These are phyloP conservation scores for Alternaria rosae DNA, from an alignment of 2,329 filamentous ascomycete species.

Conservation along the genomic window DNA sequence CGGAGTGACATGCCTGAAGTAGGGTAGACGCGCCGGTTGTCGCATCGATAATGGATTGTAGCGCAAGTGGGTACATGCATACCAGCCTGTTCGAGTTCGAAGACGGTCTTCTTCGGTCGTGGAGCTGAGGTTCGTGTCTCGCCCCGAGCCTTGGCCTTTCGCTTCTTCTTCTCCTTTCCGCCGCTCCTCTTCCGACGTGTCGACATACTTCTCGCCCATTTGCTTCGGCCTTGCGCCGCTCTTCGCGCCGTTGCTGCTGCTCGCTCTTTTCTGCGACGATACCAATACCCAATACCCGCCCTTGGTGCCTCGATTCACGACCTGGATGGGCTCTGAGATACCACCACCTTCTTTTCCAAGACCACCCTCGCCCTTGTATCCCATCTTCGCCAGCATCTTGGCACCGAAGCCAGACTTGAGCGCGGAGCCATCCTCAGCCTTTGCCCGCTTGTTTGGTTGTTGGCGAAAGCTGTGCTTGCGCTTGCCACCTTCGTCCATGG, in stretches of 20 bases:
- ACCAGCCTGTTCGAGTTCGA: conserved; percentile 66
- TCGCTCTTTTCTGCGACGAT: conserved; percentile 89
- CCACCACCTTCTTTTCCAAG: conserved; percentile 84
- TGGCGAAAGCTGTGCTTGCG: conserved; percentile 54
- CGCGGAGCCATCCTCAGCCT: conserved; percentile 45
- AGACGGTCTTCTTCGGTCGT: conserved; percentile 41
- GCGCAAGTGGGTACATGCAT: conserved; percentile 87
- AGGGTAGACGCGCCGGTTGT: conserved; percentile 82
- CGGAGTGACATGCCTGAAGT: conserved; percentile 72
- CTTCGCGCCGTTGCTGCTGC: conserved; percentile 83
- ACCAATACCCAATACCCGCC: conserved; percentile 85
- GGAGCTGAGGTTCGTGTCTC: conserved; percentile 54
- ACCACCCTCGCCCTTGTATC: conserved; percentile 85
- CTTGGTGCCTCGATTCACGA: conserved; percentile 83
- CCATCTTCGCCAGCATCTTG: conserved; percentile 99
- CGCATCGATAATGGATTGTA: conserved; percentile 90
- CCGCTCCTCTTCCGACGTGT: conserved; percentile 86
- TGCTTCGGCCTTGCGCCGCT: conserved; percentile 77
- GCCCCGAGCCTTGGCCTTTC: conserved; percentile 65
- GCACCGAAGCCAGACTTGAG: conserved; percentile 77
- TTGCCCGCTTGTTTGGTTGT: conserved; percentile 45
- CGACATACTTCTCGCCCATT: conserved; percentile 79
- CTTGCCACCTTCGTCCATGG: conserved; percentile 53
- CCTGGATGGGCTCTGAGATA: conserved; percentile 88
- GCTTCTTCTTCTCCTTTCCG: conserved; percentile 67